A percentile compares a stretch with the other conserved stretches of the same genome.
These are phyloP conservation scores for Skeletonema grethae DNA, from an alignment of 108 stramenopile species.

Conservation along the genomic window DNA sequence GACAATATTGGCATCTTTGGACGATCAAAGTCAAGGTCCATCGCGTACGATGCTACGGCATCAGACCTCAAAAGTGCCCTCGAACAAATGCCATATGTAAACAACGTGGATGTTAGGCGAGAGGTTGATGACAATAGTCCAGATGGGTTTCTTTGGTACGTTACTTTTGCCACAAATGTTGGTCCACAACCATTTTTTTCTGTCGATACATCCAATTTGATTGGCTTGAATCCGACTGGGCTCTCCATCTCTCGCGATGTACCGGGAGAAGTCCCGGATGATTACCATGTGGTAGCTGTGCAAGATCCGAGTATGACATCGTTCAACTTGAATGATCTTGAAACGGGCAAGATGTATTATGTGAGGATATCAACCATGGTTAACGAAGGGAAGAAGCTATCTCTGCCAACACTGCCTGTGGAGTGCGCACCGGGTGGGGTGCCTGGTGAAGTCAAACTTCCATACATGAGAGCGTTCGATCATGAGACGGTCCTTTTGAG, in stretches of 20 bases:
- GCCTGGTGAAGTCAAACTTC: slow-evolving; percentile 32
- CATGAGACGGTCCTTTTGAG: slow-evolving; percentile 41
- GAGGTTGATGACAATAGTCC: slow-evolving; percentile 25
- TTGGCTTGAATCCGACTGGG: slow-evolving; percentile 45
- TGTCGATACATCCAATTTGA: slow-evolving; percentile 32
- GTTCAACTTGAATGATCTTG: slow-evolving; percentile 35
- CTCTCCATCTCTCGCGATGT: slow-evolving; percentile 24
- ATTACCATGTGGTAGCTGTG: slow-evolving; percentile 36
- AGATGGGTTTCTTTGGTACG: slow-evolving; percentile 63
- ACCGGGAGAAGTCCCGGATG: slow-evolving; percentile 47
- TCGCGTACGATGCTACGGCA: slow-evolving; percentile 51
- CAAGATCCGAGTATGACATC: slow-evolving; percentile 26
- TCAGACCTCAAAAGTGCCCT: slow-evolving; percentile 65
- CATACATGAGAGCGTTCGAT: slow-evolving; percentile 37
- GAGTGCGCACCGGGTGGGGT: slow-evolving; percentile 43
- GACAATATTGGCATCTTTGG: slow-evolving; percentile 17
- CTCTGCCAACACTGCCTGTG: slow-evolving; percentile 15
- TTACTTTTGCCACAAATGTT: slow-evolving; percentile 73
- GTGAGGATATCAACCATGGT: slow-evolving; percentile 53
- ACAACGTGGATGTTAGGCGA: slow-evolving; percentile 64
- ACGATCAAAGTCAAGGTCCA: slow-evolving; percentile 36
- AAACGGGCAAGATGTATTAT: slow-evolving; percentile 52
- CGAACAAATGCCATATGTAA: slow-evolving; percentile 66
- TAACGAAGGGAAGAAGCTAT: slow-evolving; percentile 47
- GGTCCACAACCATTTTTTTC: slow-evolving; percentile 71